Base-by-base conservation (phyloP, 2,329 filamentous ascomycete genomes). In the Huntiella savannae region DNA sequence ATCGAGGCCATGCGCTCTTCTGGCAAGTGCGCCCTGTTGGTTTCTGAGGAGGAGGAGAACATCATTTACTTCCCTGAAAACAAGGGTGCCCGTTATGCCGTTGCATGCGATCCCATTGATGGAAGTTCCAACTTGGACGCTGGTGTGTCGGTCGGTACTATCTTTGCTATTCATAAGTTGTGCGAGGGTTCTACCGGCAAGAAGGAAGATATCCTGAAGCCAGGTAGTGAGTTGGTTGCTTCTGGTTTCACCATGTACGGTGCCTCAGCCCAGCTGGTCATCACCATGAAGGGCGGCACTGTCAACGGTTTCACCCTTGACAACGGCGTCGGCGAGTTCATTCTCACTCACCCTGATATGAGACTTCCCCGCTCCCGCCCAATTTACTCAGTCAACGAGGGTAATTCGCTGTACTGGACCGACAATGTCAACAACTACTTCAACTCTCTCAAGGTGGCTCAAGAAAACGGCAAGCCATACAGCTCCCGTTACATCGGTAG, bases 171-270 rank as follows among this genome's bases (percentile, higher is more conserved):
- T 56, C 91, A 91, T 73, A 86, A 87, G 68, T 76, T 96, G 16
- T 74, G 79, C 49, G 84, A 92, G 11, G 78, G 73, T 53, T 77
- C 80, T 11, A 70, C 66, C 50, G 82, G 82, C 53, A 79, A 73
- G 50, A 79, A 82, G 55, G 85, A 92, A 58, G 87, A 96, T 61
- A 74, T 98, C 51, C 73, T 96, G 50, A 79, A 78, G 63, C 82
- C 91, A 1, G 91, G 91, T 48, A 88, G 82, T 1, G 87, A 95
- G 64, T 75, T 96, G 54, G 75, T 96, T 15, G 88, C 91, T 33
- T 79, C 84, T 16, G 91, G 91, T n/a, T 98, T 98, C 73, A 98
- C 91, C 64, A 98, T 98, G 91, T 98, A 98, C 66, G 91, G 91
- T 59, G 91, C 91, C 55, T 95, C 87, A 3, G 79, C 91, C 3